These are phyloP conservation scores for Phytophthora fragariae DNA, from an alignment of 352 stramenopile genomes.

Conservation along the genomic window DNA sequence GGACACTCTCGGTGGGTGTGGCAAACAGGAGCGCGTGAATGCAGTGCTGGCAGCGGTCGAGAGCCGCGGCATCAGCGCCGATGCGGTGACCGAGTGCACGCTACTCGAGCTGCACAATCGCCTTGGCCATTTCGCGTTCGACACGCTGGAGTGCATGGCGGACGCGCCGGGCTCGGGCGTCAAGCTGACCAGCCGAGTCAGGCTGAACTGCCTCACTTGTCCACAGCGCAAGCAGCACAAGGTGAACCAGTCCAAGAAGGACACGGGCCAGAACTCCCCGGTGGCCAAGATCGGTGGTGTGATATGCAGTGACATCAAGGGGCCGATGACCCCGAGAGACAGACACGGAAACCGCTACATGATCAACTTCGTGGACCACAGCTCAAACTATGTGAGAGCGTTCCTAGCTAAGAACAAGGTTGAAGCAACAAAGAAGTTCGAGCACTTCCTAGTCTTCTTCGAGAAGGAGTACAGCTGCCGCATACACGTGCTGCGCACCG, in stretches of 20 bases:
- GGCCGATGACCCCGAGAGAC: no score
- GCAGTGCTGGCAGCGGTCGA: not conserved
- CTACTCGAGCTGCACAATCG: conserved; percentile 9
- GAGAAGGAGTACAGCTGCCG: no score
- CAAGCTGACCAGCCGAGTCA: not conserved
- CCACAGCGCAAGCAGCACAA: conserved; percentile 11
- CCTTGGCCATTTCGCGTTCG: conserved; percentile 3
- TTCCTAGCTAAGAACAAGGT: no score
- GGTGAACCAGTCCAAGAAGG: not conserved
- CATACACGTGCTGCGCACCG: no score
- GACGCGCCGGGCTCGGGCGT: not conserved
- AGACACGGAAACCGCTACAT: no score
- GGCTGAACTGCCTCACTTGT: conserved; percentile 13
- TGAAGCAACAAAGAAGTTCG: not conserved
- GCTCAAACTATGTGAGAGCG: no score
- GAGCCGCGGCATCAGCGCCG: not conserved
- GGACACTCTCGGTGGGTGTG: not conserved
- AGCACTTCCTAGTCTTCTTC: not conserved
- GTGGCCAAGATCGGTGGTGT: no score
- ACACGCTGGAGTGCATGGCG: conserved; percentile 12
- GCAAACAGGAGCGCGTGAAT: not conserved
- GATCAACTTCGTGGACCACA: no score
- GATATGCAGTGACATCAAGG: no score
- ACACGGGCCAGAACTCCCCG: no score
- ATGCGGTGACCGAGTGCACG: not conserved